These are phyloP conservation scores for Malassezia vespertilionis DNA, from an alignment of 1,284 basidiomycete species.

Conservation along the genomic window DNA sequence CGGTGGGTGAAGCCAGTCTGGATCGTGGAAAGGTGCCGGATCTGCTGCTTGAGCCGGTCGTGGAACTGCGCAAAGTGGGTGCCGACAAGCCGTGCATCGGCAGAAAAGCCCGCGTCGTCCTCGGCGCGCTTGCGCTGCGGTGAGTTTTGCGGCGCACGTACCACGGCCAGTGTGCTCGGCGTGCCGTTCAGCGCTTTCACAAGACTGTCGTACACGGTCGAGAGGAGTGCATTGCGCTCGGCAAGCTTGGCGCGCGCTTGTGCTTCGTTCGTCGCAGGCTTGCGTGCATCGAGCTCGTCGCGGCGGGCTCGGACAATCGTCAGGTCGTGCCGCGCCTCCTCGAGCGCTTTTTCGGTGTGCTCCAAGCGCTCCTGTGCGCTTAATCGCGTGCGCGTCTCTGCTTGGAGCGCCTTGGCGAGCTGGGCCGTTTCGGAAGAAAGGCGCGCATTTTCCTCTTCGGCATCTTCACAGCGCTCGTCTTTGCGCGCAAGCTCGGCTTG, in stretches of 20 bases:
- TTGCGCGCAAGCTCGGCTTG: slow-evolving; percentile 70
- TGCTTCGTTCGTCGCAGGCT: not conserved
- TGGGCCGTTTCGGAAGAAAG: slow-evolving; percentile 33
- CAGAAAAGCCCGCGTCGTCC: not conserved
- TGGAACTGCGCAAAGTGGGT: slow-evolving; percentile 89
- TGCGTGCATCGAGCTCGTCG: not conserved
- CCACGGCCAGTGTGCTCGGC: slow-evolving; percentile 69
- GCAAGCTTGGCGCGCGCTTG: slow-evolving; percentile 44
- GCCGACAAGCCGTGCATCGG: slow-evolving; percentile 50
- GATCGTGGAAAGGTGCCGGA: slow-evolving; percentile 71
- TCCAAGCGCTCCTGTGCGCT: slow-evolving; percentile 41
- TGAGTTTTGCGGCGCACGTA: not conserved
- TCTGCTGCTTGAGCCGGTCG: slow-evolving; percentile 76
- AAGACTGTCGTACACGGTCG: slow-evolving; percentile 53
- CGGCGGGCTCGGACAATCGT: slow-evolving; percentile 8
- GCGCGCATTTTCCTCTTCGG: slow-evolving; percentile 61
- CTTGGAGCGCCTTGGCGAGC: slow-evolving; percentile 30
- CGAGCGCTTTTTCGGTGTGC: slow-evolving; percentile 24
- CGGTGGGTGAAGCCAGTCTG: slow-evolving; percentile 76
- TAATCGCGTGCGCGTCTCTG: slow-evolving; percentile 31
- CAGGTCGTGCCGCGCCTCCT: slow-evolving; percentile 22
- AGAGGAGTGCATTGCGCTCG: slow-evolving; percentile 58
- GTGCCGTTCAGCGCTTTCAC: slow-evolving; percentile 70
- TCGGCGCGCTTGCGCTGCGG: not conserved
- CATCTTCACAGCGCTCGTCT: slow-evolving; percentile 59